Percentiles rank a stretch among this genome's conserved stretches.
Evolutionary conservation across 129 eudicot genomes (phyloP).

Genomic region (Rutidosis leptorrhynchoides): DNA sequence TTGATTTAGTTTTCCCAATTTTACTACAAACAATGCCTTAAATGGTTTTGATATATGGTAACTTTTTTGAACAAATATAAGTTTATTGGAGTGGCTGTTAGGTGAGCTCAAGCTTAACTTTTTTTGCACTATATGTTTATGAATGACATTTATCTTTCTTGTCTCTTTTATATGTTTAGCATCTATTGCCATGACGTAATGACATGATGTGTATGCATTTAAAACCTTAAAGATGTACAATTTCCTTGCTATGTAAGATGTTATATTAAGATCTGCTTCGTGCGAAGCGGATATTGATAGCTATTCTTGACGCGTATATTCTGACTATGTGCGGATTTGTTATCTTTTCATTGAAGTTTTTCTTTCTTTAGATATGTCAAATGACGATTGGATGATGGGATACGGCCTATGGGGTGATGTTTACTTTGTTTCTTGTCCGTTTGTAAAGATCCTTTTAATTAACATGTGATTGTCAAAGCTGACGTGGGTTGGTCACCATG

Average conservation of each 20-base stretch:
- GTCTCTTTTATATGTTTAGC: slow-evolving; percentile 16
- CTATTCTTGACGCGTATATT: neutral
- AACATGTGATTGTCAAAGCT: slow-evolving; percentile 19
- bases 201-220: slow-evolving; percentile 7
- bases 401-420: slow-evolving; percentile 22
- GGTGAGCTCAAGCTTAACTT: neutral
- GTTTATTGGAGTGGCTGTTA: neutral
- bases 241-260: neutral
- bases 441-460: neutral
- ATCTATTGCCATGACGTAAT: neutral
- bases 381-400: slow-evolving; percentile 14
- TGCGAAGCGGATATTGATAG: slow-evolving; percentile 6
- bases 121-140: neutral
- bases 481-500: slow-evolving; percentile 19
- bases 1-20: neutral
- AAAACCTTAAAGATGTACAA: slow-evolving; percentile 2
- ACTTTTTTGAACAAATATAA: neutral
- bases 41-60: neutral
- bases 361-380: slow-evolving; percentile 3
- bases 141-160: neutral
- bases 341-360: neutral
- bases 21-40: neutral
- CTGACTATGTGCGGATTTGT: neutral
- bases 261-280: neutral
- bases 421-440: slow-evolving; percentile 5